Percentiles rank a stretch among this genome's conserved stretches.
Evolutionary conservation across 202 grass and related monocot genomes (phyloP).

Genomic region (Miscanthus sacchariflorus): DNA sequence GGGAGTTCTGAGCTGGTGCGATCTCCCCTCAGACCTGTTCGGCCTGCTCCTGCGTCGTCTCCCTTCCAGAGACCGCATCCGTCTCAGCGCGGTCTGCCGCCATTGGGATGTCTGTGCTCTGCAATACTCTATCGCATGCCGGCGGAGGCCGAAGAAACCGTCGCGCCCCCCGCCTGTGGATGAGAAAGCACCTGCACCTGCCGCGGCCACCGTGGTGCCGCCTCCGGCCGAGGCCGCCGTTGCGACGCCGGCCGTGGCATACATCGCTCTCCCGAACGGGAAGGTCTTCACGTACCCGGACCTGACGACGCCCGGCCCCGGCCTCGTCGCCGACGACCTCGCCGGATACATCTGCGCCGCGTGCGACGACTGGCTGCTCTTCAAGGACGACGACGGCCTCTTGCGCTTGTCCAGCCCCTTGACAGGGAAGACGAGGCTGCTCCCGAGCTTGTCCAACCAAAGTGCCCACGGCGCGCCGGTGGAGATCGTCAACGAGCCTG

Average conservation of each 20-base stretch:
- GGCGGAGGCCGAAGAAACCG: too few relatives aligned
- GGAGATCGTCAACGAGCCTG: slow-evolving; percentile 4
- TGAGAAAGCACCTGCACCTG: too few relatives aligned
- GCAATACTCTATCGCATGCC: too few relatives aligned
- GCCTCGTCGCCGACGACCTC: neutral
- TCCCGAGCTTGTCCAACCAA: neutral
- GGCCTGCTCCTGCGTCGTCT: neutral
- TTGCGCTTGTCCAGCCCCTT: neutral
- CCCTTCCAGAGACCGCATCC: neutral
- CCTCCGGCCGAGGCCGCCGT: too few relatives aligned
- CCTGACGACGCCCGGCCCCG: neutral
- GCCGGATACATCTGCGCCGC: neutral
- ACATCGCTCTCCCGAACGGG: neutral
- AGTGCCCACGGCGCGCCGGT: neutral
- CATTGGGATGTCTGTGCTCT: neutral
- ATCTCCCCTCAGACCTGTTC: neutral
- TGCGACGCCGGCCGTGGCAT: neutral
- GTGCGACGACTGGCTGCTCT: neutral
- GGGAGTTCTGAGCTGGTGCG: too few relatives aligned
- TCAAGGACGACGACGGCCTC: neutral
- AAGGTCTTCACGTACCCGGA: neutral
- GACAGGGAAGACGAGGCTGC: neutral
- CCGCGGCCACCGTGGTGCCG: neutral
- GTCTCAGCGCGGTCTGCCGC: neutral
- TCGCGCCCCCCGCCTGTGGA: too few relatives aligned